phyloP scores from a whole-genome alignment of 2,329 filamentous ascomycete genomes.

The Trichophyton schoenleinii region DNA sequence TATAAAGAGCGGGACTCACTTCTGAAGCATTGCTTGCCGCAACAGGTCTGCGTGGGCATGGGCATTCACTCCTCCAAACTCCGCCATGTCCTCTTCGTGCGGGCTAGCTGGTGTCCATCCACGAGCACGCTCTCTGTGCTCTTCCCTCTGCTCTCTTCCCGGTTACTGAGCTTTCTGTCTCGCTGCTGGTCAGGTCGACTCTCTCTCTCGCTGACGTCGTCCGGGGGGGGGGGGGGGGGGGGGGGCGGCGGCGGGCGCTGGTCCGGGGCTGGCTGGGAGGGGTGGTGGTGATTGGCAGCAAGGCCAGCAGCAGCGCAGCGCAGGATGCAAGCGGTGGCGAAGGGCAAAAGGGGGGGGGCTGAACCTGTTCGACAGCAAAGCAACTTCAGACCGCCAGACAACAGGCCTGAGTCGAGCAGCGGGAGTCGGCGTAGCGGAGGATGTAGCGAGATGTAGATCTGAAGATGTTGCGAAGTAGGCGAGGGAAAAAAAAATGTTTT shows the following conservation, averaged over 20 bases:
- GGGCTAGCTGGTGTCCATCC: conserved; percentile 3
- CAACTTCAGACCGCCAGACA: neutral
- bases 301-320: conserved; percentile 10
- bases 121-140: neutral
- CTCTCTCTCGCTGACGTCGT: neutral
- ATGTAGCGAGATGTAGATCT: neutral
- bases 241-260: neutral
- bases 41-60: conserved; percentile 45
- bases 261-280: conserved; percentile 7
- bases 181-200: neutral
- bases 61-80: conserved; percentile 37
- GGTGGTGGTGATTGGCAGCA: conserved; percentile 6
- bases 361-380: neutral
- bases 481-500: neutral
- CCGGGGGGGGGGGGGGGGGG: neutral
- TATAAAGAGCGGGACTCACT: conserved; percentile 35
- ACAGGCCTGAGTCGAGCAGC: neutral
- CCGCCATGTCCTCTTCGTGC: conserved; percentile 23
- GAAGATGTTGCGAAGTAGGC: too few species aligned
- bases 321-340: neutral
- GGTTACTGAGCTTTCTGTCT: neutral
- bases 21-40: conserved; percentile 46
- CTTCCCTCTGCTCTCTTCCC: neutral
- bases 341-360: neutral
- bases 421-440: neutral